Percentiles rank a stretch among this genome's conserved stretches.
These are phyloP conservation scores for Rhododendron henanense DNA, from an alignment of 148 eudicot species.

Conservation along the genomic window DNA sequence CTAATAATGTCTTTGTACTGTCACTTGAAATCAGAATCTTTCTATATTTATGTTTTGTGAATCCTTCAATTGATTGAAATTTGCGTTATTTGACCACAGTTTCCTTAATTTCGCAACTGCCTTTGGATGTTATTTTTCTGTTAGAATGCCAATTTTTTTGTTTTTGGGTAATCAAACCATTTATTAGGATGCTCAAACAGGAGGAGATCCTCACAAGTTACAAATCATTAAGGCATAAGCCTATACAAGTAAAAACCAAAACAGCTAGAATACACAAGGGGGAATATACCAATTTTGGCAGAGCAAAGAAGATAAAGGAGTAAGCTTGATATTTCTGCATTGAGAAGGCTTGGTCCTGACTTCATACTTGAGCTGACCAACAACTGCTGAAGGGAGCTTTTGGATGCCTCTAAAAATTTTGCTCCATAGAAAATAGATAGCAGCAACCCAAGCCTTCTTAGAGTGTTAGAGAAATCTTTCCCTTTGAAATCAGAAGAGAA, in stretches of 20 bases:
- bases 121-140: neutral
- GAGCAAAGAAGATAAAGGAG: neutral
- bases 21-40: neutral
- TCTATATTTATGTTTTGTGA: neutral
- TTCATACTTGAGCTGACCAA: neutral
- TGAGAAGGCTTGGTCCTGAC: neutral
- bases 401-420: no score
- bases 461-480: neutral
- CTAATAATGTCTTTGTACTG: neutral
- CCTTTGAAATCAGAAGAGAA: neutral
- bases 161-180: neutral
- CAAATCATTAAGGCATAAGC: neutral
- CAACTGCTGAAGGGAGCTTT: neutral
- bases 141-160: neutral
- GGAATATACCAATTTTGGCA: neutral
- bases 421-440: neutral
- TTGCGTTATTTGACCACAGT: neutral
- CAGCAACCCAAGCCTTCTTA: neutral
- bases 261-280: neutral
- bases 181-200: no score
- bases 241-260: neutral
- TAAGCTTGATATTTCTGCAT: neutral
- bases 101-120: neutral
- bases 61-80: neutral
- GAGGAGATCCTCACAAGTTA: neutral